Percentiles rank a stretch among this genome's conserved stretches.
phyloP scores from a whole-genome alignment of 2,329 filamentous ascomycete species.

The Colletotrichum tamarilloi region DNA sequence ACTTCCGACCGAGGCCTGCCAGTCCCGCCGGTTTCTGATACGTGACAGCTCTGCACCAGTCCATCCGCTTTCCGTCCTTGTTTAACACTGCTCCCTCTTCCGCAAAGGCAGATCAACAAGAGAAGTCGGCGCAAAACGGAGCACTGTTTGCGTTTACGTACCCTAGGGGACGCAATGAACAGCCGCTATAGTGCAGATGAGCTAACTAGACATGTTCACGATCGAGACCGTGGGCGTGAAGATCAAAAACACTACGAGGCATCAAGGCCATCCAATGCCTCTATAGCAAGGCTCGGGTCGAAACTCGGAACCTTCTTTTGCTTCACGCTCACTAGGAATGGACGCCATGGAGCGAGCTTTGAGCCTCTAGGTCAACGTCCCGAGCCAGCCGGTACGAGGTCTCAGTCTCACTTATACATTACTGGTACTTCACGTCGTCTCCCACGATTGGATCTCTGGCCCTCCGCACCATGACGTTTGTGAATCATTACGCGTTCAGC shows the following conservation, averaged over 20 bases:
- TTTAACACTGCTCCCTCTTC: neutral
- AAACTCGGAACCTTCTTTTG: neutral
- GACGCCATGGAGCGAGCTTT: neutral
- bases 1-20: slow-evolving; percentile 13
- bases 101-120: neutral
- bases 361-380: neutral
- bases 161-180: neutral
- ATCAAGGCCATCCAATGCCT: neutral
- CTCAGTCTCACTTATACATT: neutral
- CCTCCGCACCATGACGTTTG: neutral
- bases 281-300: neutral
- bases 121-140: neutral
- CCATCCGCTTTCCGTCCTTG: neutral
- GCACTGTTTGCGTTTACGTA: neutral
- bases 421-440: neutral
- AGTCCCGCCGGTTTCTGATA: slow-evolving; percentile 14
- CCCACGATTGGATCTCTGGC: neutral
- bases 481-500: slow-evolving; percentile 3
- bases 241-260: neutral
- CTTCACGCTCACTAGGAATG: neutral
- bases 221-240: neutral
- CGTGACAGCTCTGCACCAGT: slow-evolving; percentile 17
- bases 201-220: neutral
- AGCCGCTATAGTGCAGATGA: neutral
- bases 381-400: neutral